Evolutionary conservation across 2,329 filamentous ascomycete genomes (phyloP).

Genomic region (Ophiocordyceps camponoti-floridani): DNA sequence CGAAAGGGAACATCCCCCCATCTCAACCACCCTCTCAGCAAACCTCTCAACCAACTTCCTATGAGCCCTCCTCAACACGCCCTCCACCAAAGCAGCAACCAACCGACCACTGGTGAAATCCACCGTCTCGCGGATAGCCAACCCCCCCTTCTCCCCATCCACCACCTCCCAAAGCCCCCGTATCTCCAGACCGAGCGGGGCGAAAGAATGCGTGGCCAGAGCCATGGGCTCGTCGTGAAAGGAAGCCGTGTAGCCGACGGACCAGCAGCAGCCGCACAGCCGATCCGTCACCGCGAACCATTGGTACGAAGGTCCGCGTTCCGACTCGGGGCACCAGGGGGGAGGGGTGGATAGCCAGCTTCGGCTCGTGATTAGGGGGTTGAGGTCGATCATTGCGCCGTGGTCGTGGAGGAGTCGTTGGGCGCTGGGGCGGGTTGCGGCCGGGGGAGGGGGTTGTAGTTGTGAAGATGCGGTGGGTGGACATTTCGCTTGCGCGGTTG

Average conservation of each 20-base stretch:
- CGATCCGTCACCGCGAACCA: constrained; percentile 73
- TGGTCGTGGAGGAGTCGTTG: constrained; percentile 63
- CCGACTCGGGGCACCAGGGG: constrained; percentile 49
- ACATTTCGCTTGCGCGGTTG: too few species aligned
- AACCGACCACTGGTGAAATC: constrained; percentile 64
- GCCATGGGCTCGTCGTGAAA: constrained; percentile 60
- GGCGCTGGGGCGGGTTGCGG: constrained; percentile 51
- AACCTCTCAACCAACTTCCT: constrained; percentile 49
- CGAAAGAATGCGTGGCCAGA: constrained; percentile 68
- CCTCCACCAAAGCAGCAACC: constrained; percentile 62
- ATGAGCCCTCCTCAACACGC: constrained; percentile 64
- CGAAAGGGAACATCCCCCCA: not conserved
- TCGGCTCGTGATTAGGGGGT: constrained; percentile 62
- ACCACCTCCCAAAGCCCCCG: constrained; percentile 20
- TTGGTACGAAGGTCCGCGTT: constrained; percentile 39
- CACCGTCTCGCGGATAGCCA: constrained; percentile 76
- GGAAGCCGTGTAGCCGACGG: constrained; percentile 62
- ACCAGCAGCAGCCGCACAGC: constrained; percentile 31
- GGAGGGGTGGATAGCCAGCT: constrained; percentile 34
- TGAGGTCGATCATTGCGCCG: constrained; percentile 70
- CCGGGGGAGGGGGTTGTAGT: constrained; percentile 59
- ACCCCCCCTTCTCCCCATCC: constrained; percentile 21
- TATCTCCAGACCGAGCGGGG: constrained; percentile 65
- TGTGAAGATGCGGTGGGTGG: constrained; percentile 55
- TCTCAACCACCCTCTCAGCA: not conserved